Base-by-base conservation (phyloP, 2,329 filamentous ascomycete species). In the Didymella pinodella region DNA sequence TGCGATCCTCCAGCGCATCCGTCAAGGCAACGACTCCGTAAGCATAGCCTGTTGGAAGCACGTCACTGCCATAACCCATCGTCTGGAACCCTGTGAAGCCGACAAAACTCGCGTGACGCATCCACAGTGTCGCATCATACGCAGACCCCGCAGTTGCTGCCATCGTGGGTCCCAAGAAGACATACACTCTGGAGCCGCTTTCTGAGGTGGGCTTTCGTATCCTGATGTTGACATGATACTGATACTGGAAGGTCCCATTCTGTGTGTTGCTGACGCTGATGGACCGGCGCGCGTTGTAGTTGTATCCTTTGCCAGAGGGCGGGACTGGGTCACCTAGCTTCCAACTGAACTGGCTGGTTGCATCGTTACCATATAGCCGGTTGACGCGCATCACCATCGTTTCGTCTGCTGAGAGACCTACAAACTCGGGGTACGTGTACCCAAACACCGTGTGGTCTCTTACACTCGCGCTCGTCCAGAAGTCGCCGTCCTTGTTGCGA, bases 371-470 rank as follows among this genome's bases (percentile, higher is more conserved):
- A 69, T 90, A 90, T 0, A 90, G 78, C 2, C 71, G 76, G 69
- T 90, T 91, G 65, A 93, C 81, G 1, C 81, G 74, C 1, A 76
- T 75, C 28, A 88, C 81, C 6, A 83, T 76, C 0, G 76, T 69
- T 28, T 72, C 54, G 34, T 59, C 59, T 8, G 73, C 77, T 51
- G 65, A 67, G 14, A 67, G 52, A 16, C 52, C 62, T 8, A 64
- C 66, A 31, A 87, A 84, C 65, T 94, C 91, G 0, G 86, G 82
- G 70, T 96, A 96, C 0, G 86, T 88, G 73, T 95, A 95, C 14
- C 88, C 88, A 74, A 95, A 91, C 0, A 79, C 79, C 26, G 82
- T 80, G 7, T 85, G 85, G 40, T 84, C 80, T 29, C 88, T 84
- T 12, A 87, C 82, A 60, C 80, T 82, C 51, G 87, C 83, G 0